These are phyloP conservation scores for Candida ortonii DNA, from an alignment of 805 yeast species.

Conservation along the genomic window DNA sequence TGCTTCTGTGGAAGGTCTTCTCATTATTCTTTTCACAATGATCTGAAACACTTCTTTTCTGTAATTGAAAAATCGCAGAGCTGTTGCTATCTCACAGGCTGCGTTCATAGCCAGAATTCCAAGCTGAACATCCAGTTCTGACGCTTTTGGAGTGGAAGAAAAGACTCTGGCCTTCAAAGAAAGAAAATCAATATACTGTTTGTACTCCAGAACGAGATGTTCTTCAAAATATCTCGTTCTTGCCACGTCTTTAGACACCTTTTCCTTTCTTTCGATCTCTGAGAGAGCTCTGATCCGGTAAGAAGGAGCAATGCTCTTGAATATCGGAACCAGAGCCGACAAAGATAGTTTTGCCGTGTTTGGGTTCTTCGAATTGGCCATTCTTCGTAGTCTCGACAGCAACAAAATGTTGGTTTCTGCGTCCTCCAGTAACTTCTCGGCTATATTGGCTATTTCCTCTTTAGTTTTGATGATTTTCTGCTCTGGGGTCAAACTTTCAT, in stretches of 20 bases:
- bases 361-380: slow-evolving; percentile 65
- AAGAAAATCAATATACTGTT: slow-evolving; percentile 58
- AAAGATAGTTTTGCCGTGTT: slow-evolving; percentile 70
- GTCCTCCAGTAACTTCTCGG: slow-evolving; percentile 74
- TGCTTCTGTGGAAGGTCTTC: slow-evolving; percentile 49
- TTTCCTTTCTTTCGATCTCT: slow-evolving; percentile 77
- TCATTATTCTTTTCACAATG: slow-evolving; percentile 62
- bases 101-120: slow-evolving; percentile 69
- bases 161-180: slow-evolving; percentile 36
- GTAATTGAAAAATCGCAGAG: slow-evolving; percentile 77
- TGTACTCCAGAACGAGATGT: slow-evolving; percentile 65
- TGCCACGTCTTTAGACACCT: slow-evolving; percentile 79
- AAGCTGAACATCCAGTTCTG: slow-evolving; percentile 37
- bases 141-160: slow-evolving; percentile 25
- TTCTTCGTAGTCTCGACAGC: slow-evolving; percentile 63
- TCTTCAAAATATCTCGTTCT: slow-evolving; percentile 80
- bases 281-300: slow-evolving; percentile 81
- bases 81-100: slow-evolving; percentile 69
- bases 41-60: slow-evolving; percentile 71
- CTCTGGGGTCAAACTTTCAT: slow-evolving; percentile 45
- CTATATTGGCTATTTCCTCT: slow-evolving; percentile 81
- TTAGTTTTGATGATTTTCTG: slow-evolving; percentile 61
- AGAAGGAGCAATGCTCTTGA: slow-evolving; percentile 83
- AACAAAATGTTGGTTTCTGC: slow-evolving; percentile 80
- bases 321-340: slow-evolving; percentile 77